These are phyloP conservation scores for Fusarium goolgardi DNA, from an alignment of 2,329 filamentous ascomycete species.

Conservation along the genomic window DNA sequence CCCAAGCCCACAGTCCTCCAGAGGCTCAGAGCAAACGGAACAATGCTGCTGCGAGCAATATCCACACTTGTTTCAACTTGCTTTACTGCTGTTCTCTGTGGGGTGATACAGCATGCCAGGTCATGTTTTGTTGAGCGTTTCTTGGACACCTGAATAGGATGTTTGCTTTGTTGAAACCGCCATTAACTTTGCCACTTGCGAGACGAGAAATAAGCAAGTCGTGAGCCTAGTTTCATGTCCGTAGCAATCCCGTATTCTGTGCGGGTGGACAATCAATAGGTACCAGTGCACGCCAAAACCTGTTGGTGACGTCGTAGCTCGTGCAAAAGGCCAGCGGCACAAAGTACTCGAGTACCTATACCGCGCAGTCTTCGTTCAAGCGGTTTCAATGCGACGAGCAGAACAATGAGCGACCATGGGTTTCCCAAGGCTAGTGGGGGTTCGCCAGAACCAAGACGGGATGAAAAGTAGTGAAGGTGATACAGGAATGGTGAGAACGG, in stretches of 20 bases:
- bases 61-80: slow-evolving; percentile 45
- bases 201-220: slow-evolving; percentile 11
- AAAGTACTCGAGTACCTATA: neutral
- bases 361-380: slow-evolving; percentile 1
- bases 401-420: neutral
- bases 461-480: neutral
- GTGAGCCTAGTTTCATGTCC: slow-evolving; percentile 3
- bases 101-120: slow-evolving; percentile 36
- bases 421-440: neutral
- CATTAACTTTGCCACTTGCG: slow-evolving; percentile 1
- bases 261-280: slow-evolving; percentile 7
- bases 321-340: slow-evolving; percentile 8
- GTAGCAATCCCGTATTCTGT: slow-evolving; percentile 1
- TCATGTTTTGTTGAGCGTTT: slow-evolving; percentile 26
- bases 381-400: slow-evolving; percentile 1
- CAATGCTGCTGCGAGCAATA: slow-evolving; percentile 32
- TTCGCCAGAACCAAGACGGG: neutral
- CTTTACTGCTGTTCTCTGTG: slow-evolving; percentile 30
- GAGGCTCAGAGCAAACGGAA: slow-evolving; percentile 22
- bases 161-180: slow-evolving; percentile 24
- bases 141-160: slow-evolving; percentile 20
- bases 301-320: slow-evolving; percentile 5
- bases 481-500: neutral
- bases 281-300: slow-evolving; percentile 14
- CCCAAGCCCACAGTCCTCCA: slow-evolving; percentile 34